phyloP scores from a whole-genome alignment of 768 basidiomycete genomes.

The Porphyrellus cyaneotinctus region DNA sequence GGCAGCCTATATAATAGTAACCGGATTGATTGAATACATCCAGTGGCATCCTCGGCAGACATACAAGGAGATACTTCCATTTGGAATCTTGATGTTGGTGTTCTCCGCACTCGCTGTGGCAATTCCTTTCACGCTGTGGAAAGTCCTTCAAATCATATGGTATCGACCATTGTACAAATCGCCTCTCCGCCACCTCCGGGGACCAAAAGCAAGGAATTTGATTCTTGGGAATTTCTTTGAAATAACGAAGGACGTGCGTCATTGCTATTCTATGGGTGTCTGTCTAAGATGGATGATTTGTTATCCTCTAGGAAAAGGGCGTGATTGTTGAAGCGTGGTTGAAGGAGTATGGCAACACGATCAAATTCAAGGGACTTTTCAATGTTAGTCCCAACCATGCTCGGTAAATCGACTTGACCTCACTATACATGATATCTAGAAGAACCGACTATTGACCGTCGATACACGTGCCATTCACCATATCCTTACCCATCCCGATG shows the following conservation, averaged over 20 bases:
- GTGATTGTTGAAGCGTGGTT: conserved; percentile 45
- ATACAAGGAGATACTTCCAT: no score
- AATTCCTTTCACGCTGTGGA: conserved; percentile 31
- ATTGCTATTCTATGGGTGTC: not conserved
- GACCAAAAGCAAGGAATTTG: conserved; percentile 42
- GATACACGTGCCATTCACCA: conserved; percentile 64
- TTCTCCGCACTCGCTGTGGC: conserved; percentile 8
- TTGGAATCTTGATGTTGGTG: not conserved
- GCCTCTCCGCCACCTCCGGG: conserved; percentile 45
- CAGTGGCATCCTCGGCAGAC: no score
- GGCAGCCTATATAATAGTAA: no score
- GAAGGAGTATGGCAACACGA: conserved; percentile 42
- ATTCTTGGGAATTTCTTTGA: conserved; percentile 49
- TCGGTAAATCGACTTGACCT: not conserved
- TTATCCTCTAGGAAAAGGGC: conserved; percentile 21
- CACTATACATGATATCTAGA: conserved; percentile 14
- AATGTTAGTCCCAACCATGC: conserved; percentile 32
- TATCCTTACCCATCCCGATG: conserved; percentile 51
- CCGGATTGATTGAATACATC: no score
- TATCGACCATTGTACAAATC: conserved; percentile 35
- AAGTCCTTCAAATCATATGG: conserved; percentile 25
- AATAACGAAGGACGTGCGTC: conserved; percentile 40
- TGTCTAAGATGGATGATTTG: not conserved
- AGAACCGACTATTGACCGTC: conserved; percentile 45
- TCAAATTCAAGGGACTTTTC: conserved; percentile 44